Percentiles rank a stretch among this genome's conserved stretches.
Evolutionary conservation across 768 basidiomycete genomes (phyloP).

Genomic region (Mycena filopes): DNA sequence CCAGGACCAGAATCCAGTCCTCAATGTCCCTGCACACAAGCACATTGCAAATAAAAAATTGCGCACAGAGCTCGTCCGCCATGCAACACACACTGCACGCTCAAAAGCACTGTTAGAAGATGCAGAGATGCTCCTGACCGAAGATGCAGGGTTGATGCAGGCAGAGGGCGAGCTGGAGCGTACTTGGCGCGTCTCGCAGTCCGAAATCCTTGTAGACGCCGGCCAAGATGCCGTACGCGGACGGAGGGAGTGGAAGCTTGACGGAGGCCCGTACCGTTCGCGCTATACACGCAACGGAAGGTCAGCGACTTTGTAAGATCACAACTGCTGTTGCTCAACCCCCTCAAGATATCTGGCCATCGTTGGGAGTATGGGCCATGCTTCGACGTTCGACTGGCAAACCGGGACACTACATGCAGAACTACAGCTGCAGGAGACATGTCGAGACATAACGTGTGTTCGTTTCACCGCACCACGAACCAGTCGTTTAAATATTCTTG

Average conservation of each 20-base stretch:
- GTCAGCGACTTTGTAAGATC: constrained; percentile 51
- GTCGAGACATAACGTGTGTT: constrained; percentile 91
- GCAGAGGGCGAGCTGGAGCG: constrained; percentile 84
- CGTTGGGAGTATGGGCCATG: constrained; percentile 84
- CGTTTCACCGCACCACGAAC: neutral
- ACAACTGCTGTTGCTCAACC: neutral
- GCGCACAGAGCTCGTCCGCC: constrained; percentile 71
- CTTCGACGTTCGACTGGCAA: constrained; percentile 95
- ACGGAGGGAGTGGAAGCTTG: constrained; percentile 81
- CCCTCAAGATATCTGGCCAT: constrained; percentile 81
- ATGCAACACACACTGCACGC: constrained; percentile 71
- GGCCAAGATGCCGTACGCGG: constrained; percentile 83
- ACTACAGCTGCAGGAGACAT: constrained; percentile 89
- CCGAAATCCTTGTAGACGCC: constrained; percentile 73
- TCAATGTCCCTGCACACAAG: constrained; percentile 57
- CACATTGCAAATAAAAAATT: constrained; percentile 83
- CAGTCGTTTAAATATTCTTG: constrained; percentile 10
- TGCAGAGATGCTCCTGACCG: constrained; percentile 75
- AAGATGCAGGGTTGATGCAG: constrained; percentile 78
- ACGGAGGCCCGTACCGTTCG: constrained; percentile 86
- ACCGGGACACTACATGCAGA: constrained; percentile 88
- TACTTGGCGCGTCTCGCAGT: constrained; percentile 90
- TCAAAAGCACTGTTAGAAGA: constrained; percentile 71
- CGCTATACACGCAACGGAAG: constrained; percentile 93
- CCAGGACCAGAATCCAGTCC: constrained; percentile 56